Conservation (phyloP, 257 asterid genomes). For the Plantago elongata region DNA sequence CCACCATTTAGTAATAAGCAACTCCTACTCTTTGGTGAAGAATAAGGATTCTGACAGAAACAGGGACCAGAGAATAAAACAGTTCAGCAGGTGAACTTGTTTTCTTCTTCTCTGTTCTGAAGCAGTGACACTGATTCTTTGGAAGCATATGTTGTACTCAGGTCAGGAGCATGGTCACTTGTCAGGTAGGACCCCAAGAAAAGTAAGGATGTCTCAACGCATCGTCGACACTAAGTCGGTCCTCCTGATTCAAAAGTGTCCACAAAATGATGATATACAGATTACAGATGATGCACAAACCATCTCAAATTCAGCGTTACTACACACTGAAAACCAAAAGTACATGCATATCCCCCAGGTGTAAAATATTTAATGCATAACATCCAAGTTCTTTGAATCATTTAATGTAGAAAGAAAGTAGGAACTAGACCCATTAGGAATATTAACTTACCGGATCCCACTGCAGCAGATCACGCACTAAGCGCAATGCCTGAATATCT, state of each 20-base stretch:
- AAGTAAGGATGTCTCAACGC: slow-evolving; percentile 90
- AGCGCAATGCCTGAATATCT: slow-evolving; percentile 67
- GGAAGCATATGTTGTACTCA: background rate
- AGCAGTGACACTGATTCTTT: background rate
- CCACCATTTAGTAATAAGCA: too few relatives aligned
- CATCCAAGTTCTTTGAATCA: background rate
- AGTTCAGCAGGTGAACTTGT: background rate
- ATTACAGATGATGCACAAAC: background rate
- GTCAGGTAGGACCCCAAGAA: slow-evolving; percentile 19
- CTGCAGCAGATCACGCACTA: slow-evolving; percentile 71
- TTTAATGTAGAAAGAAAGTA: background rate
- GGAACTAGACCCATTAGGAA: slow-evolving; percentile 5
- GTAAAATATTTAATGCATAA: background rate
- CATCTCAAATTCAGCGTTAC: slow-evolving; percentile 5
- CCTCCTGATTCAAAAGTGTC: slow-evolving; percentile 53
- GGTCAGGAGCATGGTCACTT: background rate
- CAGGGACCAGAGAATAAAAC: background rate
- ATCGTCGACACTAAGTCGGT: slow-evolving; percentile 75
- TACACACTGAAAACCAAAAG: background rate
- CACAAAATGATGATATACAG: background rate
- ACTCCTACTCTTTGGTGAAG: background rate
- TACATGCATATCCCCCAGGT: slow-evolving; percentile 2
- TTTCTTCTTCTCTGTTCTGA: background rate
- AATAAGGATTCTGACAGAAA: background rate
- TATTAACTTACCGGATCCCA: slow-evolving; percentile 89